Evolutionary conservation across 176 grass and related monocot genomes (phyloP).

Genomic region (Carex scoparia): DNA sequence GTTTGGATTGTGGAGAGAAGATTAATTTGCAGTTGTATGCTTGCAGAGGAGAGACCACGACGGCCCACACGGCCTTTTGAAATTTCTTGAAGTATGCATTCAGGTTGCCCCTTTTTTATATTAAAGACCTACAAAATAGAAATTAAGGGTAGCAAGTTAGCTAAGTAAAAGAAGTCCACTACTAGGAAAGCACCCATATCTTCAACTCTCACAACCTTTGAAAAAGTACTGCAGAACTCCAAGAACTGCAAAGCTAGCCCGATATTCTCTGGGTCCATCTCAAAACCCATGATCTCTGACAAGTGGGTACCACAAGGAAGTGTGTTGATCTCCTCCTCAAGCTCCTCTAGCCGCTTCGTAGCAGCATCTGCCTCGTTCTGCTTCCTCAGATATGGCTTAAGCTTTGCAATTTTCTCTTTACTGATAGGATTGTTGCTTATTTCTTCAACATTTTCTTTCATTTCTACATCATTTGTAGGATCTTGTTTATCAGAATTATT

Average conservation of each 20-base stretch:
- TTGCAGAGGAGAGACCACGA: constrained; percentile 33
- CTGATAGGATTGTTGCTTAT: not conserved
- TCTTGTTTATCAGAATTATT: not conserved
- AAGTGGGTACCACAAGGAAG: constrained; percentile 48
- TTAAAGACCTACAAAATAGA: constrained; percentile 46
- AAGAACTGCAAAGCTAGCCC: constrained; percentile 65
- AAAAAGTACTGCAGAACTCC: constrained; percentile 66
- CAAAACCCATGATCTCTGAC: constrained; percentile 35
- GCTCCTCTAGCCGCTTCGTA: constrained; percentile 10
- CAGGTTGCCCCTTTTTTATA: constrained; percentile 68
- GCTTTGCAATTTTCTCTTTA: not conserved
- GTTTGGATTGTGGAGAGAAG: constrained; percentile 63
- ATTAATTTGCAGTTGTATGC: constrained; percentile 63
- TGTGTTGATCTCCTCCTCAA: constrained; percentile 1
- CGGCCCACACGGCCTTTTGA: constrained; percentile 40
- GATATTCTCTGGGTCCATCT: constrained; percentile 44
- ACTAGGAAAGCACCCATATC: not conserved
- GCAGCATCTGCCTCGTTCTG: constrained; percentile 1
- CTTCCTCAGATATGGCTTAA: constrained; percentile 4
- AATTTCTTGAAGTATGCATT: constrained; percentile 74
- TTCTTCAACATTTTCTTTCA: constrained; percentile 32
- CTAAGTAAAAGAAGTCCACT: not conserved
- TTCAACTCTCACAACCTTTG: constrained; percentile 45
- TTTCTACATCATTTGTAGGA: constrained; percentile 16
- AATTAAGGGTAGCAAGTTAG: constrained; percentile 2